Evolutionary conservation across 192 early-diverging fungal genomes (phyloP).

Genomic region (Dimargaris cristalligena): DNA sequence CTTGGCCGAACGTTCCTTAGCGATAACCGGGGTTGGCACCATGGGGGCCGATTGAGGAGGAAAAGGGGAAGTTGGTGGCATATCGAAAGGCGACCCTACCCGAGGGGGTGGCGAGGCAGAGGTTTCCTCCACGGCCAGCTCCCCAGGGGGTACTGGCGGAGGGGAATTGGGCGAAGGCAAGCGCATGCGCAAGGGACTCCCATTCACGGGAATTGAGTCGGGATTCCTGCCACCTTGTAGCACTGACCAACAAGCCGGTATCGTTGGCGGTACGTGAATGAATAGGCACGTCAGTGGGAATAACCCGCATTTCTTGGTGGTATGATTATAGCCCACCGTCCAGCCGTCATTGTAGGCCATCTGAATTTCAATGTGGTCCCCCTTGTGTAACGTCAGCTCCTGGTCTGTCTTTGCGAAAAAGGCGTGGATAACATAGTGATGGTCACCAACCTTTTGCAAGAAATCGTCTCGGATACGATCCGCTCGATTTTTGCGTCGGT

Average conservation of each 20-base stretch:
- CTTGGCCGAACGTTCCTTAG: no score
- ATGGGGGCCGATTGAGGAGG: no score
- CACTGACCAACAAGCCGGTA: conserved; percentile 29
- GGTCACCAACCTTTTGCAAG: conserved; percentile 20
- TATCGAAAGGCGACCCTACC: no score
- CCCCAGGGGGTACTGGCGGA: no score
- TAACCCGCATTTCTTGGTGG: conserved; percentile 49
- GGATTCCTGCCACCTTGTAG: no score
- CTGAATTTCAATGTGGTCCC: conserved; percentile 53
- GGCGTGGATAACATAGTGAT: conserved; percentile 30
- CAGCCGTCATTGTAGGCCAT: conserved; percentile 79
- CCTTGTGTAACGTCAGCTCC: conserved; percentile 52
- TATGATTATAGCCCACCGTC: conserved; percentile 67
- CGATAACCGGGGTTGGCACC: no score
- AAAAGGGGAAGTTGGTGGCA: no score
- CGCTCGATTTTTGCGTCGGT: neutral
- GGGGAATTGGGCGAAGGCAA: no score
- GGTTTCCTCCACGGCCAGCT: no score
- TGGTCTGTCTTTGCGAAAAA: conserved; percentile 55
- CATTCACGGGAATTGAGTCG: no score
- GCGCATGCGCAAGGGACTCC: no score
- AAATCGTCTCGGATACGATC: conserved; percentile 16
- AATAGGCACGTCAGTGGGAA: conserved; percentile 74
- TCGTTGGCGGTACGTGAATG: conserved; percentile 15
- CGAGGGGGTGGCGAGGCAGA: no score